phyloP scores from a whole-genome alignment of 2,329 filamentous ascomycete species.

The Diaporthe citrichinensis region DNA sequence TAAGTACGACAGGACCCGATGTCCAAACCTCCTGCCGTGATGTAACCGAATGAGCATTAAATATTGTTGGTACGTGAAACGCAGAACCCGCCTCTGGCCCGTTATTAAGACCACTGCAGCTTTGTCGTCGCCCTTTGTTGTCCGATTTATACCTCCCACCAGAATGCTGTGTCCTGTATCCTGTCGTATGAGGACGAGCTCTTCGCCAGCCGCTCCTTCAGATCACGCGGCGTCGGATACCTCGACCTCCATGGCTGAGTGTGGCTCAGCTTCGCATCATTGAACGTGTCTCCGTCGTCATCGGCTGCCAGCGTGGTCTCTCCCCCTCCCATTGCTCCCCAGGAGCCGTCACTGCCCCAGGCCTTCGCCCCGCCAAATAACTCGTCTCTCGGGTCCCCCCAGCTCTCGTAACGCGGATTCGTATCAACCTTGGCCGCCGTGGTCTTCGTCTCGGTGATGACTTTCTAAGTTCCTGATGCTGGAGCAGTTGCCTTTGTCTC shows the following conservation, averaged over 20 bases:
- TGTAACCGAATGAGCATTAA: constrained; percentile 34
- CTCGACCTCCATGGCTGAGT: constrained; percentile 40
- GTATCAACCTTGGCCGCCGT: constrained; percentile 2
- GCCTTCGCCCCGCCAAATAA: constrained; percentile 34
- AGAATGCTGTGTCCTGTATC: constrained; percentile 27
- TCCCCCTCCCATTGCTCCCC: neutral
- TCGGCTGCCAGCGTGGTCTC: neutral
- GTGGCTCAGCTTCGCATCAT: constrained; percentile 38
- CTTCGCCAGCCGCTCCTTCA: constrained; percentile 34
- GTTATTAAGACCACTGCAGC: neutral
- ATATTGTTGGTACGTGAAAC: constrained; percentile 25
- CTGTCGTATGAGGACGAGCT: constrained; percentile 16
- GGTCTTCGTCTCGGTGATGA: constrained; percentile 26
- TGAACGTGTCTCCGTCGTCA: constrained; percentile 13
- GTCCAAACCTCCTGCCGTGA: constrained; percentile 3
- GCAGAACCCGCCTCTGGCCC: neutral
- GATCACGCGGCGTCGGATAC: constrained; percentile 40
- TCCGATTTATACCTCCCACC: constrained; percentile 36
- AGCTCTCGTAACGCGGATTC: constrained; percentile 19
- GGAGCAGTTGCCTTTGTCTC: constrained; percentile 28
- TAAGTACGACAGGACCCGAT: neutral
- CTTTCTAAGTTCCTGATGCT: constrained; percentile 40
- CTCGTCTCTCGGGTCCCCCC: constrained; percentile 33
- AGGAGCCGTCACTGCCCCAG: constrained; percentile 22
- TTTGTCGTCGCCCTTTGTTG: neutral